A percentile compares a stretch with the other conserved stretches of the same genome.
phyloP scores from a whole-genome alignment of 139 green algal genomes.

The Chlamydomonas eustigma region DNA sequence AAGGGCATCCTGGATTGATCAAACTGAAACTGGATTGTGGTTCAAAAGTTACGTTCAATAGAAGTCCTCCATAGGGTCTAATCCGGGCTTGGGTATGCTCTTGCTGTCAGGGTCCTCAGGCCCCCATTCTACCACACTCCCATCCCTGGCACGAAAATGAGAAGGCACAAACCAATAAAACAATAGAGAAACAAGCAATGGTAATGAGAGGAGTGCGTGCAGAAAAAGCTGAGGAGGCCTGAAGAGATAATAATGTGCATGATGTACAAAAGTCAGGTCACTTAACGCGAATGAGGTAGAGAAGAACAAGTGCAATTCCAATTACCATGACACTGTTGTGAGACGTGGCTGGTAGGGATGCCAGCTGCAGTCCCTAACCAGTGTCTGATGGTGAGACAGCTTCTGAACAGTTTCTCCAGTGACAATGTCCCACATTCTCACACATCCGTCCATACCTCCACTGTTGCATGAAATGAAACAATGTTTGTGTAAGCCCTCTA shows the following conservation, averaged over 20 bases:
- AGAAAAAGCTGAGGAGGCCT: background rate
- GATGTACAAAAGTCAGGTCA: background rate
- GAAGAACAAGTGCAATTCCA: background rate
- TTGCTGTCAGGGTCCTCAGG: background rate
- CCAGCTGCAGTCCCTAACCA: slow-evolving; percentile 87
- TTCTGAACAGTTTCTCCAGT: slow-evolving; percentile 47
- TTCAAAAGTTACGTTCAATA: too few species aligned
- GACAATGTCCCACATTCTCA: slow-evolving; percentile 82
- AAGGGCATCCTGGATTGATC: too few species aligned
- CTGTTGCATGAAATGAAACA: too few species aligned
- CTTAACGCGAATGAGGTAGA: background rate
- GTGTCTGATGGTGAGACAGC: slow-evolving; percentile 51
- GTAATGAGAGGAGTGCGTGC: background rate
- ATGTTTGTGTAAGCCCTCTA: too few species aligned
- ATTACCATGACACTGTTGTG: slow-evolving; percentile 6
- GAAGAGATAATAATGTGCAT: background rate
- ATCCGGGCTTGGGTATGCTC: background rate
- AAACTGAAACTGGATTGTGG: too few species aligned
- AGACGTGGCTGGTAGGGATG: slow-evolving; percentile 71
- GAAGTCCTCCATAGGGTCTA: background rate
- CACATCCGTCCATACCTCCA: slow-evolving; percentile 60
- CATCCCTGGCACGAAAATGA: background rate
- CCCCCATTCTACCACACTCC: slow-evolving; percentile 8
- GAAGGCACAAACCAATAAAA: background rate
- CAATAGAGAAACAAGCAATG: background rate